Base-by-base conservation (phyloP, 2,329 filamentous ascomycete species). In the Penicillium sp. region DNA sequence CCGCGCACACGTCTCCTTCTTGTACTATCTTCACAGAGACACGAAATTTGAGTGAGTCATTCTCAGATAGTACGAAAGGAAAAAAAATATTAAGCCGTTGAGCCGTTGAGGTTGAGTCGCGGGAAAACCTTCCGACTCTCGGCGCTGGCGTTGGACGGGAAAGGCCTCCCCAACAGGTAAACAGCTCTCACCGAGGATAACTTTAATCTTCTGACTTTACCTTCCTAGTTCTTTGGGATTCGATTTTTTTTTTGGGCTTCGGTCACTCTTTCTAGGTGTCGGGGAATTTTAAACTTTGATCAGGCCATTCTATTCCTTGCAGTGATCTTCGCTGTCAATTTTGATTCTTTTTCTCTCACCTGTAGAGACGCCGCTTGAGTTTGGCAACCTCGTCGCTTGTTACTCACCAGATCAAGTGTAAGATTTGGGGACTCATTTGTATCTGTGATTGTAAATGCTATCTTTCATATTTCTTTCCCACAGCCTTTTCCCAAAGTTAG, bases 111-210 rank as follows among this genome's bases (percentile, higher is more conserved):
- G 45, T 49, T 50, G 50, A 47, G 44, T 31, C 42, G 13, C 33
- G 47, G 28, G 47, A 59, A 59, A 48, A 47, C 39, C 41, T 53
- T 57, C 56, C 53, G 56, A 52, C 38, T 44, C 46, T 58, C 58
- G 55, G 53, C 51, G 34, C 16, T 44, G 24, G 24, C 24, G 24
- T 33, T 21, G 2, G 36, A 28, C 39, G 49, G 49, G 43, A 44
- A 34, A 50, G 41, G 41, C 41, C 47, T 41, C 29, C 56, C 51
- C 54, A 62, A 59, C 58, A 45, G 39, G 43, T 36, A 44, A 51
- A 21, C 36, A 42, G 28, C 24, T 13, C 58, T 60, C 59, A 60
- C 60, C 60, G 59, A 57, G 50, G 42, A 62, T 58, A 58, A 61
- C 54, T 53, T 56, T 56, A 50, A 52, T 46, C 16, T 7, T 43